Base-by-base conservation (phyloP, 208 protist species). In the Acanthamoeba sp. region DNA sequence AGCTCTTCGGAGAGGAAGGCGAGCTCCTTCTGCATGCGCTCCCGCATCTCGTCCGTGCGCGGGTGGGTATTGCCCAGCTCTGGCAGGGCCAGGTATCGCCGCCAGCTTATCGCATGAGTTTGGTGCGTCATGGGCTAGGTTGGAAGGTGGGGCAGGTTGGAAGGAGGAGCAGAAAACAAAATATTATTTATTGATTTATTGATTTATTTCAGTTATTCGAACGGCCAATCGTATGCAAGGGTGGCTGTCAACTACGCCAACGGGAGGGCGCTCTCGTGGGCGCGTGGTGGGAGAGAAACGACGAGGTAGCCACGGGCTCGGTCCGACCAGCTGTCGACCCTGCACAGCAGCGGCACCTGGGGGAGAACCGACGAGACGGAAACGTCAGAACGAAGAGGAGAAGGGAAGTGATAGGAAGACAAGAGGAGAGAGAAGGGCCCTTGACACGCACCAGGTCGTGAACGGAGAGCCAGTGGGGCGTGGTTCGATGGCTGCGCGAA, bases 101-200 rank as follows among this genome's bases (percentile, higher is more conserved):
- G 0, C 66, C 66, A 76, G 66, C 66, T 76, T 5, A 76, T 76
- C 1, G 66, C 66, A 29, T 76, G 66, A 12, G 66, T 76, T 29
- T 76, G 66, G 66, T 76, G 66, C 10, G 66, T 76, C 66, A 76
- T 76, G 55, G n/a, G n/a, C n/a, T n/a, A n/a, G n/a, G n/a, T n/a
- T n/a, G n/a, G n/a, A n/a, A n/a, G n/a, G n/a, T n/a, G n/a, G n/a
- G n/a, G n/a, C n/a, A n/a, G n/a, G n/a, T n/a, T n/a, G n/a, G n/a
- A n/a, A n/a, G n/a, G n/a, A n/a, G n/a, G n/a, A n/a, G n/a, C n/a
- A n/a, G n/a, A n/a, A n/a, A n/a, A n/a, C n/a, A n/a, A n/a, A n/a
- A n/a, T n/a, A n/a, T n/a, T n/a, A n/a, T n/a, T n/a, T n/a, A n/a
- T n/a, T n/a, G n/a, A n/a, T n/a, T n/a, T n/a, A n/a, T n/a, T n/a